Conservation (phyloP, 805 yeast genomes). For the Torulaspora delbrueckii region DNA sequence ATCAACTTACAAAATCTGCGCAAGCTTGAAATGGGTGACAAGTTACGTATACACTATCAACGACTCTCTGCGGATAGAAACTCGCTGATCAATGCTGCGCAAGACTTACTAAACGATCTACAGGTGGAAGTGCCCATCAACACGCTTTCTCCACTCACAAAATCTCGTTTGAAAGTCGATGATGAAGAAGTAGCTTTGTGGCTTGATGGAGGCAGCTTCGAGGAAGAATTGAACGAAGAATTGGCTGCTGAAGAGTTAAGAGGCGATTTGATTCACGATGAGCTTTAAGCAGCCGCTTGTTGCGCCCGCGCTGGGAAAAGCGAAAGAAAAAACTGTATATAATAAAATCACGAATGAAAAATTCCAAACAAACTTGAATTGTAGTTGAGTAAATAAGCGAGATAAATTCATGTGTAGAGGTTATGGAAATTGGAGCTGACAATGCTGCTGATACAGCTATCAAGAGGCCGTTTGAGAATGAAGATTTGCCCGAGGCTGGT, state of each 20-base stretch:
- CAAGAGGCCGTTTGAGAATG: slow-evolving; percentile 1
- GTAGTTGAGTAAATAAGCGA: not conserved
- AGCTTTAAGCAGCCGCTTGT: slow-evolving; percentile 4
- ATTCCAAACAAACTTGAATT: not conserved
- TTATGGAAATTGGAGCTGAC: slow-evolving; percentile 6
- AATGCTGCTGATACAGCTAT: not conserved
- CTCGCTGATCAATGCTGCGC: slow-evolving; percentile 81
- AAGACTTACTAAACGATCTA: slow-evolving; percentile 86
- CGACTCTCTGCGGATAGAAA: slow-evolving; percentile 69
- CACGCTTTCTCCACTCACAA: slow-evolving; percentile 3
- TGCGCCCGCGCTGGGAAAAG: not conserved
- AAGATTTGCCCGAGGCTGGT: not conserved
- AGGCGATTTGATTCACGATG: slow-evolving; percentile 10
- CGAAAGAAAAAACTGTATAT: not conserved
- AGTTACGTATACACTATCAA: slow-evolving; percentile 79
- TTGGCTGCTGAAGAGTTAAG: not conserved
- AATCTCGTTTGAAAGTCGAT: not conserved
- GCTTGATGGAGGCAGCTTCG: not conserved
- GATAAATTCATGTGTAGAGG: slow-evolving; percentile 1
- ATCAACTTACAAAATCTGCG: slow-evolving; percentile 71
- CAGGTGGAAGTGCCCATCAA: slow-evolving; percentile 48
- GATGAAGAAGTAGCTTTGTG: not conserved
- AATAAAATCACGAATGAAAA: not conserved
- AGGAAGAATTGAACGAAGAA: not conserved
- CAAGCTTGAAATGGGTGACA: slow-evolving; percentile 67